Percentiles rank a stretch among this genome's conserved stretches.
phyloP scores from a whole-genome alignment of 345 rosid genomes.

The Trapa bicornis region DNA sequence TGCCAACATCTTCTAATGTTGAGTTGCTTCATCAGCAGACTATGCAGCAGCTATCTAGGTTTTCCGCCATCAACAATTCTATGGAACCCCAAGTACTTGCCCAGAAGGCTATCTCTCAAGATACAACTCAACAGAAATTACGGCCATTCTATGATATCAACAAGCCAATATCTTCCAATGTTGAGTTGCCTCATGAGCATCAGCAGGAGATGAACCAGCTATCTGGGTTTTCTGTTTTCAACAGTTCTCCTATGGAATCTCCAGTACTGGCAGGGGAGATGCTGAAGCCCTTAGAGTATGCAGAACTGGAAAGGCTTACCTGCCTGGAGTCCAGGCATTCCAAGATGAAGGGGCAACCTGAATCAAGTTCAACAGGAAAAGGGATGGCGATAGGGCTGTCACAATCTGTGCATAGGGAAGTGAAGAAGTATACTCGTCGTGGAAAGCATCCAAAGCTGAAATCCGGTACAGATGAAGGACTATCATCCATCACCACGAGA shows the following conservation, averaged over 20 bases:
- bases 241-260: not conserved
- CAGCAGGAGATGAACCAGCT: not conserved
- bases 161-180: not conserved
- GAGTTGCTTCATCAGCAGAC: not conserved
- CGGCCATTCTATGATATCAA: not conserved
- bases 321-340: not conserved
- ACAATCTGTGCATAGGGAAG: not conserved
- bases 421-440: not conserved
- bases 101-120: not conserved
- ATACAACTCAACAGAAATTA: not conserved
- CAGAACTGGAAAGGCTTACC: not conserved
- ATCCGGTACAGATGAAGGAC: not conserved
- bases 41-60: not conserved
- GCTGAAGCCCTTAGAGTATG: not conserved
- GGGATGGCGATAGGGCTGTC: not conserved
- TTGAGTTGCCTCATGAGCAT: not conserved
- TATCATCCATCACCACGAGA: not conserved
- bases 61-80: not conserved
- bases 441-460: not conserved
- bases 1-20: not conserved
- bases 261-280: not conserved
- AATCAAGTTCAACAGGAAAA: not conserved
- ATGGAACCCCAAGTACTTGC: no score
- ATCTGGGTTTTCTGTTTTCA: not conserved
- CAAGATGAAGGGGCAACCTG: not conserved